These are phyloP conservation scores for Cyberlindnera maclurae DNA, from an alignment of 805 yeast genomes.

Conservation along the genomic window DNA sequence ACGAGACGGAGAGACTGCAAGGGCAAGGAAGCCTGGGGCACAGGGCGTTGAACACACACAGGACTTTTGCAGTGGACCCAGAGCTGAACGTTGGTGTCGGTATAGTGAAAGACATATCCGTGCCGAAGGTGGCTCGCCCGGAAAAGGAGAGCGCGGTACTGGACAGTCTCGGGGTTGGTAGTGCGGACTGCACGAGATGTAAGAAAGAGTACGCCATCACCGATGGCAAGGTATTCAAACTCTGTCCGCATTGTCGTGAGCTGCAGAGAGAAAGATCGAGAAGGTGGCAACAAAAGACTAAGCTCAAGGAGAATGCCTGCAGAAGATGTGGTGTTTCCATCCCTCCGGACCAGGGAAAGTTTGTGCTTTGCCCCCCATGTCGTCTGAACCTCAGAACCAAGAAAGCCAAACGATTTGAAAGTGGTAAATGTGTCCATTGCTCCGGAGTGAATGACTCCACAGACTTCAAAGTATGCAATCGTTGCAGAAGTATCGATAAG, in stretches of 20 bases:
- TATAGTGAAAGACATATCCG: conserved; percentile 16
- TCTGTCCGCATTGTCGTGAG: conserved; percentile 60
- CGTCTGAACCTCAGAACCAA: conserved; percentile 46
- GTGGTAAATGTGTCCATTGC: conserved; percentile 65
- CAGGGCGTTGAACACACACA: neutral
- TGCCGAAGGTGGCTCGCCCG: conserved; percentile 13
- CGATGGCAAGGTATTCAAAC: conserved; percentile 35
- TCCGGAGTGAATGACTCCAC: conserved; percentile 46
- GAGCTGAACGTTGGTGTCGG: conserved; percentile 20
- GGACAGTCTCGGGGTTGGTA: conserved; percentile 3
- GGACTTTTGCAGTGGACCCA: conserved; percentile 19
- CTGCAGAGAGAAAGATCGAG: conserved; percentile 55
- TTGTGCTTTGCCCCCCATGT: conserved; percentile 55
- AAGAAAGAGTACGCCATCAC: conserved; percentile 49
- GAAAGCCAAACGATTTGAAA: conserved; percentile 52
- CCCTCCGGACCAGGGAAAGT: conserved; percentile 42
- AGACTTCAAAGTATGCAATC: conserved; percentile 53
- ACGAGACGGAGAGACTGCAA: neutral
- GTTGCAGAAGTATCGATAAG: conserved; percentile 59
- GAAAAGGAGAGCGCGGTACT: neutral
- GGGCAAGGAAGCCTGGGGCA: neutral
- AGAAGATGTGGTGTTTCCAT: conserved; percentile 55
- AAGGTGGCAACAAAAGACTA: conserved; percentile 59
- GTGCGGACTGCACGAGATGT: conserved; percentile 43
- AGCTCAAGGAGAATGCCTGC: conserved; percentile 54